These are phyloP conservation scores for Castanea mollissima DNA, from an alignment of 306 rosid genomes.

Conservation along the genomic window DNA sequence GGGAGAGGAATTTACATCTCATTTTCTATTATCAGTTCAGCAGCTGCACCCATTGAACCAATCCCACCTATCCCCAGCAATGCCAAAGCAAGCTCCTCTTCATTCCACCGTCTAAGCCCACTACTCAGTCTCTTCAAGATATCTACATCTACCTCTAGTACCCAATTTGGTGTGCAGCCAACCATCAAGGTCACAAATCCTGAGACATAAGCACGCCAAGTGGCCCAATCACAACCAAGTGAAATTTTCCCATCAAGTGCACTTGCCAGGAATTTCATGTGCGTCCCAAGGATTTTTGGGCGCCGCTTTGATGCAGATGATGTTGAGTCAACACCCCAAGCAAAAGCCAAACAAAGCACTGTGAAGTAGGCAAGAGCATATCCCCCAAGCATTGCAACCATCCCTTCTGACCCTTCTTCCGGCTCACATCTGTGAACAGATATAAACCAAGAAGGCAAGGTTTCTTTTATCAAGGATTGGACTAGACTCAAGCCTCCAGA, in stretches of 20 bases:
- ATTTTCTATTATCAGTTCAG: constrained; percentile 47
- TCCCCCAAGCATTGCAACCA: constrained; percentile 53
- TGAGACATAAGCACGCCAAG: constrained; percentile 56
- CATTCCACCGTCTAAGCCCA: constrained; percentile 49
- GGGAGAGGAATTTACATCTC: constrained; percentile 22
- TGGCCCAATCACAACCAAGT: constrained; percentile 52
- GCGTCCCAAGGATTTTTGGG: constrained; percentile 46
- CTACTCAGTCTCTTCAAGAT: constrained; percentile 48
- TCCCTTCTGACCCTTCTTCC: constrained; percentile 43
- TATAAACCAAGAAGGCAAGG: constrained; percentile 62
- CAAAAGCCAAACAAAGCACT: constrained; percentile 48
- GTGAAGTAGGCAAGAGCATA: constrained; percentile 55
- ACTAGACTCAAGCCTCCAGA: constrained; percentile 50
- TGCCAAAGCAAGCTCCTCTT: constrained; percentile 54
- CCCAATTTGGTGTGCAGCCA: constrained; percentile 52
- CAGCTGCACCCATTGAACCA: constrained; percentile 49
- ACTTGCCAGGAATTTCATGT: constrained; percentile 56
- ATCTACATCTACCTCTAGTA: constrained; percentile 43
- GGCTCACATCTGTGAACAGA: constrained; percentile 42
- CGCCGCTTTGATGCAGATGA: constrained; percentile 54
- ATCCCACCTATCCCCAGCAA: constrained; percentile 48
- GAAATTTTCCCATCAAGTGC: constrained; percentile 58
- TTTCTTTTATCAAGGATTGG: constrained; percentile 52
- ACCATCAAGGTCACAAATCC: constrained; percentile 56
- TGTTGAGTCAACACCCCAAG: constrained; percentile 56